phyloP scores from a whole-genome alignment of 73 alveolate genomes.

The Durusdinium trenchii region DNA sequence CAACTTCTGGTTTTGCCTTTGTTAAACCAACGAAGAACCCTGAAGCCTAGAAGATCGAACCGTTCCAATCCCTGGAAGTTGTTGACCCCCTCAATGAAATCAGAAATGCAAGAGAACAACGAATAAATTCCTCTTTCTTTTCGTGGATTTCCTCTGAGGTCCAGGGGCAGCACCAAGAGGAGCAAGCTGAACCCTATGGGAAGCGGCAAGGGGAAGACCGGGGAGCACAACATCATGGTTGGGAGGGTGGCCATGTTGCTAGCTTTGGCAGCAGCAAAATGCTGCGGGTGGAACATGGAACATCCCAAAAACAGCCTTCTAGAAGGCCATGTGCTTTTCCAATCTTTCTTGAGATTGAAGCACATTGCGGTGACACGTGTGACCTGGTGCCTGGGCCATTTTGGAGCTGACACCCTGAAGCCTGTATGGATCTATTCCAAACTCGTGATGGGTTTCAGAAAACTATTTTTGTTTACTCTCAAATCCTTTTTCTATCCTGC shows the following conservation, averaged over 20 bases:
- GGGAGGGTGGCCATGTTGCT: not conserved
- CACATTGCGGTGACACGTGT: not conserved
- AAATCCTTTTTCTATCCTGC: too few relatives aligned
- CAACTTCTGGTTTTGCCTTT: not conserved
- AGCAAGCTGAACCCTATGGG: not conserved
- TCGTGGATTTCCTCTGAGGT: too few relatives aligned
- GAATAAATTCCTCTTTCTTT: too few relatives aligned
- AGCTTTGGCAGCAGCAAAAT: not conserved
- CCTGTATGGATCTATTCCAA: slow-evolving; percentile 1
- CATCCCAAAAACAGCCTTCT: not conserved
- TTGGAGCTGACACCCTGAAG: slow-evolving; percentile 37
- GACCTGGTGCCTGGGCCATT: not conserved
- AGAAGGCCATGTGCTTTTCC: slow-evolving; percentile 1
- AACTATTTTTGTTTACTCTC: too few relatives aligned
- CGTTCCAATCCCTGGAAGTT: too few relatives aligned
- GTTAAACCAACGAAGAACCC: not conserved
- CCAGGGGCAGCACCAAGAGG: not conserved
- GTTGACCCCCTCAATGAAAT: too few relatives aligned
- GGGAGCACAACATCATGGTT: slow-evolving; percentile 31
- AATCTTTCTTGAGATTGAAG: not conserved
- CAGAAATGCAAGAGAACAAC: too few relatives aligned
- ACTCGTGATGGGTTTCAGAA: too few relatives aligned
- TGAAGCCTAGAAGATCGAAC: too few relatives aligned
- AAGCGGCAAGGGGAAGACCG: not conserved
- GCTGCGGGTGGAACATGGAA: slow-evolving; percentile 9